phyloP scores from a whole-genome alignment of 192 early-diverging fungal species.

The Rhizoclosmatium sp. region DNA sequence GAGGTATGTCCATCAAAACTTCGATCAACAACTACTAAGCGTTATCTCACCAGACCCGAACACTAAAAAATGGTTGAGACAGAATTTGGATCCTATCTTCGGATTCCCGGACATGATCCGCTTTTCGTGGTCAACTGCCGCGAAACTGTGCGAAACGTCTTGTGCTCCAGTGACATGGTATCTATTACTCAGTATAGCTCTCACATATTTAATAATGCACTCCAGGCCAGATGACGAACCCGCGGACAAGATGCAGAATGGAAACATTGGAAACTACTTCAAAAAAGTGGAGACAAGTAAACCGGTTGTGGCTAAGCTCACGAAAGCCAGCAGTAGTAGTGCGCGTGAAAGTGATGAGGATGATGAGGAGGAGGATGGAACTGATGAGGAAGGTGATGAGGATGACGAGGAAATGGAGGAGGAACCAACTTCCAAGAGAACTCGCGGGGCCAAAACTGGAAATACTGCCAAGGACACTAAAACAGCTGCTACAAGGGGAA shows the following conservation, averaged over 20 bases:
- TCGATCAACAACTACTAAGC: no score
- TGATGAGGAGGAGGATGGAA: background rate
- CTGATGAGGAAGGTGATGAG: conserved; percentile 13
- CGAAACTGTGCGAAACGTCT: conserved; percentile 71
- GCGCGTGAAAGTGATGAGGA: conserved; percentile 2
- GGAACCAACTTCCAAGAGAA: conserved; percentile 7
- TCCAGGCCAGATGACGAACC: conserved; percentile 18
- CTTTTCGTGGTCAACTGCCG: conserved; percentile 94
- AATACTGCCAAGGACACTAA: no score
- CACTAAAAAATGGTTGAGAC: conserved; percentile 84
- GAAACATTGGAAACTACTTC: conserved; percentile 23
- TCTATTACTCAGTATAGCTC: background rate
- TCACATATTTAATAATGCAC: background rate
- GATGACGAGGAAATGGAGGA: conserved; percentile 2
- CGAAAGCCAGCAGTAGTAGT: background rate
- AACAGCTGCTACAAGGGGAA: background rate
- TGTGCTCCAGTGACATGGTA: conserved; percentile 65
- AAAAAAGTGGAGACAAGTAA: conserved; percentile 4
- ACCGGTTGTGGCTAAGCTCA: background rate
- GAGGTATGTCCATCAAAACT: conserved; percentile 50
- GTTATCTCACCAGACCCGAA: conserved; percentile 74
- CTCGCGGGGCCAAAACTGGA: background rate
- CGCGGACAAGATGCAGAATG: background rate
- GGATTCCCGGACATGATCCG: conserved; percentile 91
- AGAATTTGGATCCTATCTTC: conserved; percentile 84